phyloP scores from a whole-genome alignment of 2,329 filamentous ascomycete species.

The Pseudocercospora ulei region DNA sequence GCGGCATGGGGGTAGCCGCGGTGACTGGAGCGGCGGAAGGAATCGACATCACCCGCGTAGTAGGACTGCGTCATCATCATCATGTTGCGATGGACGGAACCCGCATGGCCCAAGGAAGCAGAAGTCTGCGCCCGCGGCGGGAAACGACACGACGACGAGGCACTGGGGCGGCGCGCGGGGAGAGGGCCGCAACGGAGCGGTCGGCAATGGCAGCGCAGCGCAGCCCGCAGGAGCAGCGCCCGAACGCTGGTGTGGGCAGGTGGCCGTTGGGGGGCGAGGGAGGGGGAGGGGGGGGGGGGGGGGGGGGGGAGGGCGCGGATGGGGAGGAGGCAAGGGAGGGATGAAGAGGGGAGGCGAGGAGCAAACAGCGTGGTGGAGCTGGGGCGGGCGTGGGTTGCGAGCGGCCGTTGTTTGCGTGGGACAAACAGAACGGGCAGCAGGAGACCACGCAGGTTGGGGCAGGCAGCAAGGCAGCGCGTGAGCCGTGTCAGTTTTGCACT shows the following conservation, averaged over 20 bases:
- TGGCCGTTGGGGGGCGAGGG: slow-evolving; percentile 13
- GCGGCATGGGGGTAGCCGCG: slow-evolving; percentile 20
- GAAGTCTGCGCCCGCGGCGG: slow-evolving; percentile 9
- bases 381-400: slow-evolving; percentile 8
- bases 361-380: slow-evolving; percentile 20
- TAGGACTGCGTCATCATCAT: slow-evolving; percentile 31
- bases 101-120: slow-evolving; percentile 18
- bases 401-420: slow-evolving; percentile 18
- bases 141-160: slow-evolving; percentile 10
- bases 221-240: slow-evolving; percentile 12
- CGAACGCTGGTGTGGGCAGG: slow-evolving; percentile 13
- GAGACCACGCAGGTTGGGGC: slow-evolving; percentile 12
- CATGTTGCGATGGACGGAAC: slow-evolving; percentile 15
- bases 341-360: slow-evolving; percentile 7
- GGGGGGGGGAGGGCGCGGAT: slow-evolving; percentile 7
- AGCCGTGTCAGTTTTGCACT: slow-evolving; percentile 10
- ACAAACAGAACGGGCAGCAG: slow-evolving; percentile 14
- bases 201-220: slow-evolving; percentile 13
- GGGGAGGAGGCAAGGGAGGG: slow-evolving; percentile 1
- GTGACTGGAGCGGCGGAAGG: slow-evolving; percentile 22
- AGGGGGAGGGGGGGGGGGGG: slow-evolving; percentile 2
- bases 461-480: slow-evolving; percentile 15
- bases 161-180: neutral
- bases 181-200: slow-evolving; percentile 3
- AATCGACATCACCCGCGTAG: slow-evolving; percentile 27